phyloP scores from a whole-genome alignment of 768 basidiomycete genomes.

The Daedalea quercina region DNA sequence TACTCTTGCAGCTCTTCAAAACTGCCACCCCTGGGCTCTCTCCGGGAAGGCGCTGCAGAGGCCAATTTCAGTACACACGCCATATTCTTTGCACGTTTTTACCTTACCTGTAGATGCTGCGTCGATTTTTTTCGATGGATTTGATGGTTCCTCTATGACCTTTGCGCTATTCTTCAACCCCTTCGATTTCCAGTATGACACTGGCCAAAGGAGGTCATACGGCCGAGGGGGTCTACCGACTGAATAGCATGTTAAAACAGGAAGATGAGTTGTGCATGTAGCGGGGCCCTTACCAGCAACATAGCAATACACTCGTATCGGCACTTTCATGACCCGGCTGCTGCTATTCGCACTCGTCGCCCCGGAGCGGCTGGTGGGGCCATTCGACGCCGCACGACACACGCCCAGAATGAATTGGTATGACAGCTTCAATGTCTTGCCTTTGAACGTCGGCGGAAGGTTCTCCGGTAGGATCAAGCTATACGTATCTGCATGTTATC shows the following conservation, averaged over 20 bases:
- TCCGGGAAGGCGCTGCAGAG: neutral
- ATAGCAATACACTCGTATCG: constrained; percentile 85
- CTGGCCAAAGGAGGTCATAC: constrained; percentile 84
- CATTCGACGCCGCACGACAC: constrained; percentile 55
- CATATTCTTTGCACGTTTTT: too few species aligned
- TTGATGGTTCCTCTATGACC: neutral
- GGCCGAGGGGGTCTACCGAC: constrained; percentile 48
- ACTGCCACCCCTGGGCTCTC: constrained; percentile 18
- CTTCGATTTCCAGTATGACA: constrained; percentile 22
- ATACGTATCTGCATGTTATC: constrained; percentile 60
- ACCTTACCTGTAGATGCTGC: neutral
- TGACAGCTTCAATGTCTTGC: constrained; percentile 76
- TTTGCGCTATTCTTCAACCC: constrained; percentile 1
- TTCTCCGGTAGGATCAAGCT: constrained; percentile 65
- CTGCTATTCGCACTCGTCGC: constrained; percentile 33
- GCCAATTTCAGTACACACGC: neutral
- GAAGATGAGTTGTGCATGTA: too few species aligned
- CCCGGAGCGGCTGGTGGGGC: constrained; percentile 10
- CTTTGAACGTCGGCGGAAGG: constrained; percentile 87
- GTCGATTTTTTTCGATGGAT: neutral
- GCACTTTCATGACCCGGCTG: constrained; percentile 84
- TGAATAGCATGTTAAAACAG: constrained; percentile 9
- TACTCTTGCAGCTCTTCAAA: constrained; percentile 46
- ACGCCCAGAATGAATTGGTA: constrained; percentile 90
- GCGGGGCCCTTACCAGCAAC: constrained; percentile 56